phyloP scores from a whole-genome alignment of 2,329 filamentous ascomycete species.

The Akanthomyces lecanii region DNA sequence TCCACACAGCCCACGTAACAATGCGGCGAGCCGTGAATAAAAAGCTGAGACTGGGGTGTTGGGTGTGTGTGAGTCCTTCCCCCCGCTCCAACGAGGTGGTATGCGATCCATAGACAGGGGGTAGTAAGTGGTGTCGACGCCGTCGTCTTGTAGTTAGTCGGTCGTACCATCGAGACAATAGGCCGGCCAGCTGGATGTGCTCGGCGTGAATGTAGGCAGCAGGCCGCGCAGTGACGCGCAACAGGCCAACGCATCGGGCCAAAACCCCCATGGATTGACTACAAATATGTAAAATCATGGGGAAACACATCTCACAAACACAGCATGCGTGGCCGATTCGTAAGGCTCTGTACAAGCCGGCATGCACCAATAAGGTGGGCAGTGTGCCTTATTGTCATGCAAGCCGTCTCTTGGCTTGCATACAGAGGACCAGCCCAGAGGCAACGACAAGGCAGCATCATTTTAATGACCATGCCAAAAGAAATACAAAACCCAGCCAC shows the following conservation, averaged over 20 bases:
- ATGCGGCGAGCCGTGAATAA: background rate
- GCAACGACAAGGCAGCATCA: background rate
- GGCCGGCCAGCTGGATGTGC: background rate
- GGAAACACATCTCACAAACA: background rate
- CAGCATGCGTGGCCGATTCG: background rate
- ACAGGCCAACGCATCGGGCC: background rate
- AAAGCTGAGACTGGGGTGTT: background rate
- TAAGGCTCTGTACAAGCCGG: background rate
- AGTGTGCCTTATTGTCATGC: constrained; percentile 5
- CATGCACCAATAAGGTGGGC: background rate
- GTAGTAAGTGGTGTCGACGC: background rate
- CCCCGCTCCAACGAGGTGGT: background rate
- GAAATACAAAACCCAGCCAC: background rate
- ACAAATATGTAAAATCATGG: constrained; percentile 1
- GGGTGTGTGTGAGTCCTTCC: background rate
- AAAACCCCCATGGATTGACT: background rate
- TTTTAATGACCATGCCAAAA: background rate
- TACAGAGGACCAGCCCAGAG: background rate
- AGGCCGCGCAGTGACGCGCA: background rate
- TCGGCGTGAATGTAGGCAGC: constrained; percentile 8
- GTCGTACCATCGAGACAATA: background rate
- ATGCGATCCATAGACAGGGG: constrained; percentile 6
- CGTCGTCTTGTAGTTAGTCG: background rate
- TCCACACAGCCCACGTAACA: constrained; percentile 5
- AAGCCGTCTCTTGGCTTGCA: background rate